Conservation (phyloP, 75 land plant genomes). For the Larix kaempferi region DNA sequence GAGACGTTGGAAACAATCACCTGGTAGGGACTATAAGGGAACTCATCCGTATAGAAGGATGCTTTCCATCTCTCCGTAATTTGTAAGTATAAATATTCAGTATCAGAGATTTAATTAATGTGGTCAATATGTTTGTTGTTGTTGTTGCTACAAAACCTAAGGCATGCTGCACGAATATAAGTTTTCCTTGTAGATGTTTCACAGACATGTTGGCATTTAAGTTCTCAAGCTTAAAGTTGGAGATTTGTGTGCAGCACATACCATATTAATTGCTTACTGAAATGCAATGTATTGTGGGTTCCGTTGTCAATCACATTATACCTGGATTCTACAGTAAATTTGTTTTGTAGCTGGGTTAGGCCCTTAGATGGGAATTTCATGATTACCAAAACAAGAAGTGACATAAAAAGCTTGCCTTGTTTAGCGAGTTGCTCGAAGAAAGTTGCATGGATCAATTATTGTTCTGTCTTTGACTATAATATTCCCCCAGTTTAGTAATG, state of each 20-base stretch:
- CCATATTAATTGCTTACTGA: neutral
- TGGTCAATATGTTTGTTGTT: neutral
- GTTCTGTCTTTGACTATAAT: too few relatives aligned
- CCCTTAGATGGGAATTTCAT: neutral
- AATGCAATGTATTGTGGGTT: neutral
- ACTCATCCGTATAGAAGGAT: conserved; percentile 69
- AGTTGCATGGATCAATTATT: too few relatives aligned
- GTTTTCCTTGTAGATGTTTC: neutral
- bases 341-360: neutral
- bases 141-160: neutral
- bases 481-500: too few relatives aligned
- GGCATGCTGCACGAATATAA: neutral
- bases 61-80: conserved; percentile 81
- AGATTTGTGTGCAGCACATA: neutral
- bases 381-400: too few relatives aligned
- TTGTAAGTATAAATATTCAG: conserved; percentile 47
- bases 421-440: too few relatives aligned
- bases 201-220: neutral
- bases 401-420: too few relatives aligned
- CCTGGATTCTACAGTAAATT: neutral
- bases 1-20: conserved; percentile 90
- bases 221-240: neutral
- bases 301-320: neutral
- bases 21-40: conserved; percentile 84
- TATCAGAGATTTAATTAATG: neutral